Percentiles rank a stretch among this genome's conserved stretches.
Conservation (phyloP, 371 early-diverging fungal species). For the Dichotomocladium elegans region DNA sequence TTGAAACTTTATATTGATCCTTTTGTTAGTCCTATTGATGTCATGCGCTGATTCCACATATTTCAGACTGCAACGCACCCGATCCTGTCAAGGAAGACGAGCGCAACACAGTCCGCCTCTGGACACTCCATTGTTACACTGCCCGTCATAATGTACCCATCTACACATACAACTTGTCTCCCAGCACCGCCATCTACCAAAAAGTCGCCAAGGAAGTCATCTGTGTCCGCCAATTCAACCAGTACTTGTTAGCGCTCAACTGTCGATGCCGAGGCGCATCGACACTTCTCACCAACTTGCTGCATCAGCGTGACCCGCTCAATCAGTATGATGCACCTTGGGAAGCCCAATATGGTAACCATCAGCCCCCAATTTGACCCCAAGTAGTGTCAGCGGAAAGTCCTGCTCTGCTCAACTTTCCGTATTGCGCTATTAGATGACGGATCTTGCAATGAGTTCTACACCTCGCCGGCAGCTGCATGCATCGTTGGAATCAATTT, state of each 20-base stretch:
- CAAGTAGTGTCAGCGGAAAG: not conserved
- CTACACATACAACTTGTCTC: constrained; percentile 65
- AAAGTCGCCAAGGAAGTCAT: constrained; percentile 63
- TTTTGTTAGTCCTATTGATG: not conserved
- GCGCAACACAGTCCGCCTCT: constrained; percentile 57
- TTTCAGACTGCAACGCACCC: constrained; percentile 37
- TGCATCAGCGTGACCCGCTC: constrained; percentile 57
- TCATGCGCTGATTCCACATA: not conserved
- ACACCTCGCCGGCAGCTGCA: constrained; percentile 46
- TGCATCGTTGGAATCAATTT: constrained; percentile 61
- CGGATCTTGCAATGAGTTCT: constrained; percentile 70
- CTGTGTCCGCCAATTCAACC: constrained; percentile 71
- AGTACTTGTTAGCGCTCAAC: constrained; percentile 63
- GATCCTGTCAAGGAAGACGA: constrained; percentile 54
- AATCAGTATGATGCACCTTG: constrained; percentile 63
- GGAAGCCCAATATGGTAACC: constrained; percentile 70
- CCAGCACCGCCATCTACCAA: constrained; percentile 65
- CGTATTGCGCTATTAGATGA: constrained; percentile 55
- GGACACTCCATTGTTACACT: constrained; percentile 59
- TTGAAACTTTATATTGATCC: not conserved
- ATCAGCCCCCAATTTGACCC: not conserved
- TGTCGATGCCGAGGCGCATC: constrained; percentile 66
- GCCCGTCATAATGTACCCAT: constrained; percentile 50
- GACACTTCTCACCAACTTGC: constrained; percentile 66
- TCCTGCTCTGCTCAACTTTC: too few relatives aligned